Conservation (phyloP, 1,284 basidiomycete species). For the Puccinia triticina region DNA sequence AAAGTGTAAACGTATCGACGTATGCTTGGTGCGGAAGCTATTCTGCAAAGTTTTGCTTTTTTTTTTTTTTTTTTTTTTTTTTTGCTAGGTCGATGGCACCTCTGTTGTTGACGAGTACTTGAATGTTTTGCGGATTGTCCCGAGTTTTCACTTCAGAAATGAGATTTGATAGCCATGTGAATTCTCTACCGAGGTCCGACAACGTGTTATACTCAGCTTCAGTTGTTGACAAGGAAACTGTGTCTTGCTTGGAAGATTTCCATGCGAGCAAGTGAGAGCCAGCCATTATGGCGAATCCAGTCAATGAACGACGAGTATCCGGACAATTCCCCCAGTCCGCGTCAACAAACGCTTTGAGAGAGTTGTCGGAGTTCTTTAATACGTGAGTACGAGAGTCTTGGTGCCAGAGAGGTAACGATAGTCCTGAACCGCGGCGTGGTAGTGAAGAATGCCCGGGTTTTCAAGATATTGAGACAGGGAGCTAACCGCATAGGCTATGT, state of each 20-base stretch:
- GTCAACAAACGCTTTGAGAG: neutral
- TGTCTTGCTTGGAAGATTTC: constrained; percentile 34
- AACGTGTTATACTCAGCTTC: constrained; percentile 63
- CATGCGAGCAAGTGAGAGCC: constrained; percentile 22
- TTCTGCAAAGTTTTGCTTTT: no score
- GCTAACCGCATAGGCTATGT: no score
- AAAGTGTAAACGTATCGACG: no score
- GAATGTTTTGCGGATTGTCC: no score
- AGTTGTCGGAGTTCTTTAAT: neutral
- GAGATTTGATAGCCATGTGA: constrained; percentile 60
- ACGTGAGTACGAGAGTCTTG: neutral
- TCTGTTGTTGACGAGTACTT: no score
- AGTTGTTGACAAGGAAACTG: constrained; percentile 42
- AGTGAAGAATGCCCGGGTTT: neutral
- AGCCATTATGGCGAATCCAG: constrained; percentile 37
- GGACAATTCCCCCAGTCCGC: no score
- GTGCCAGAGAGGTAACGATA: neutral
- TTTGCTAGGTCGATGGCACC: no score
- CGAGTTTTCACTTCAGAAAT: no score
- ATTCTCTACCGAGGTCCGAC: constrained; percentile 64
- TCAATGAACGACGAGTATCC: constrained; percentile 44
- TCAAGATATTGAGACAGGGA: no score
- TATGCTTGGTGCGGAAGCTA: no score
- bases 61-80: no score
- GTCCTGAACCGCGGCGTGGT: neutral